Evolutionary conservation across 768 basidiomycete species (phyloP), one percentile per base, ranked within the genome.

Genomic region (Collybia sp.): DNA sequence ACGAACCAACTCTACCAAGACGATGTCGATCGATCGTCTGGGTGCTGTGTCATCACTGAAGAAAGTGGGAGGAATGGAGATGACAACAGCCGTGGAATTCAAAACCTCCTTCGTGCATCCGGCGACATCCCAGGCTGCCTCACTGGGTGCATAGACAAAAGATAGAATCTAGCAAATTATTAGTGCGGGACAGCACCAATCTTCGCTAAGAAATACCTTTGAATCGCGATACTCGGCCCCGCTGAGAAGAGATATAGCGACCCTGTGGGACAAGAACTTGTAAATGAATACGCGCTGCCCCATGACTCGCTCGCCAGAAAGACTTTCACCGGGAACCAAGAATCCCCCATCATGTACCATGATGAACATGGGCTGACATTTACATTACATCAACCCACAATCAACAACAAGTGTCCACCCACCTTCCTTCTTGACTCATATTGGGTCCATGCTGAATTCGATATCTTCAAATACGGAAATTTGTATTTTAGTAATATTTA

Each of bases 331-430:
- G 15, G 47, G 38, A 0, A 54, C 47, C 3, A 53, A 46, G 3
- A 60, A 38, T 6, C 70, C 76, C 5, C 79, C 82, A 44, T 82
- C 82, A 47, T 77, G 74, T 15, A 69, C 63, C 62, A 87, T 66
- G 20, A 77, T 68, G 46, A 84, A 85, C 82, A 87, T 83, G 1
- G 85, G 84, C 80, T 85, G 49, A 25, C 30, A 12, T 25, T 12
- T 15, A 6, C 12, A 30, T 37, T 37, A n/a, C 34, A 25, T 5
- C 10, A n/a, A 37, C 54, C 30, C 16, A n/a, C 6, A 8, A 25
- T 25, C 25, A 25, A 25, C 25, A 25, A 8, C 8, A 3, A 25
- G 25, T 25, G 8, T 8, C 25, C 25, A 17, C 31, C 16, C 44
- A 78, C 76, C 63, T 76, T 73, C 48, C 58, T 67, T 12, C 52